These are phyloP conservation scores for Fragilaria radians DNA, from an alignment of 108 stramenopile genomes.

Conservation along the genomic window DNA sequence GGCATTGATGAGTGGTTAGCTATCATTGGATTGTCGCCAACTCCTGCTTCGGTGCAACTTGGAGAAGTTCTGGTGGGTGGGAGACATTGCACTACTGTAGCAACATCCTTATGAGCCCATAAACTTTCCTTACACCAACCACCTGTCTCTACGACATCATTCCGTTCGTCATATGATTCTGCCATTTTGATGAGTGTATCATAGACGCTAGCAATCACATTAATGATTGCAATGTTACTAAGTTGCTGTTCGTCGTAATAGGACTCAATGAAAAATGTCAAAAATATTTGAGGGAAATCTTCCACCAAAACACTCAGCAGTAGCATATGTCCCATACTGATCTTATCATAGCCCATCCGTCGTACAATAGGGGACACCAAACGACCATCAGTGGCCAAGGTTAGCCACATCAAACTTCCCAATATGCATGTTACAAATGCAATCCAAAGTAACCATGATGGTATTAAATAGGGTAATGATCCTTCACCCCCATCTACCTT, in stretches of 20 bases:
- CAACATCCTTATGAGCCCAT: slow-evolving; percentile 7
- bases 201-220: slow-evolving; percentile 23
- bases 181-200: slow-evolving; percentile 34
- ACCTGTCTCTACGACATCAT: slow-evolving; percentile 34
- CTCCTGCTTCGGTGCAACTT: too few species aligned
- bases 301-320: slow-evolving; percentile 22
- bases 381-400: slow-evolving; percentile 29
- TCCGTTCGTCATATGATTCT: slow-evolving; percentile 29
- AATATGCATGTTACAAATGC: slow-evolving; percentile 10
- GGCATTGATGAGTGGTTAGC: too few species aligned
- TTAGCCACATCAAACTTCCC: slow-evolving; percentile 22
- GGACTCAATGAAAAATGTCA: slow-evolving; percentile 33
- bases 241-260: slow-evolving; percentile 20
- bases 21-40: too few species aligned
- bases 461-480: slow-evolving; percentile 13
- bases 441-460: slow-evolving; percentile 5
- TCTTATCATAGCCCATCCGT: slow-evolving; percentile 11
- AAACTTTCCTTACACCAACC: slow-evolving; percentile 29
- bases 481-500: neutral
- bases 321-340: slow-evolving; percentile 26
- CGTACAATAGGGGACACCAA: slow-evolving; percentile 17
- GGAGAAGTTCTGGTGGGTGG: too few species aligned
- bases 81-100: slow-evolving; percentile 14
- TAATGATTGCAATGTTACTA: slow-evolving; percentile 19
- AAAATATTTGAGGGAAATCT: slow-evolving; percentile 31